A percentile compares a stretch with the other conserved stretches of the same genome.
These are phyloP conservation scores for Hymenoscyphus repandus DNA, from an alignment of 2,329 filamentous ascomycete species.

Conservation along the genomic window DNA sequence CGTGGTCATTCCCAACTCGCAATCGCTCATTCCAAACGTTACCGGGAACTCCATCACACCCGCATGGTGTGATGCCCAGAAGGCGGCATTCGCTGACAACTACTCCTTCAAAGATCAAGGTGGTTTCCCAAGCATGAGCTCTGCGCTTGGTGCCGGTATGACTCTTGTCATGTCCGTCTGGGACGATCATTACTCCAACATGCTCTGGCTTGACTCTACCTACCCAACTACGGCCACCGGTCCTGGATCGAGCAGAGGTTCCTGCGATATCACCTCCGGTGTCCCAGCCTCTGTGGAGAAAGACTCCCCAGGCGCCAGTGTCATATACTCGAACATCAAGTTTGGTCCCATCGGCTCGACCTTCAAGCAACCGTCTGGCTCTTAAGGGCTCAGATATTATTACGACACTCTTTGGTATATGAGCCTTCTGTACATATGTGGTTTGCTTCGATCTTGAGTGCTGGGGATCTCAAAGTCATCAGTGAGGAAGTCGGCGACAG, in stretches of 20 bases:
- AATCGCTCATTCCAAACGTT: conserved; percentile 40
- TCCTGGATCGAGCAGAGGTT: conserved; percentile 48
- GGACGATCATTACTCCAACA: conserved; percentile 54
- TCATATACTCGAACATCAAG: conserved; percentile 34
- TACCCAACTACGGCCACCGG: conserved; percentile 47
- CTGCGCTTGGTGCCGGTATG: conserved; percentile 52
- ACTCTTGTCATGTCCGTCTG: conserved; percentile 59
- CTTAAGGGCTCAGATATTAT: not conserved
- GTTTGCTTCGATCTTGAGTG: too few relatives aligned
- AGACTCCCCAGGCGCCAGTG: conserved; percentile 39
- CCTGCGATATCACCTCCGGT: conserved; percentile 48
- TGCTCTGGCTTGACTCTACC: conserved; percentile 70
- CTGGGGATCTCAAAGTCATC: too few relatives aligned
- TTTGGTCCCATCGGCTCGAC: conserved; percentile 30
- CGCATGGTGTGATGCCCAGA: conserved; percentile 50
- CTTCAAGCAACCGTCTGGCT: conserved; percentile 14
- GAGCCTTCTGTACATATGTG: too few relatives aligned
- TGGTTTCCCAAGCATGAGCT: conserved; percentile 50
- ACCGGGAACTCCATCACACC: conserved; percentile 50
- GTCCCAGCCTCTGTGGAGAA: conserved; percentile 45
- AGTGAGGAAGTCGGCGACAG: too few relatives aligned
- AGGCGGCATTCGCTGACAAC: conserved; percentile 50
- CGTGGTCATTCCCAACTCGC: conserved; percentile 45
- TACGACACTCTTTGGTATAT: too few relatives aligned
- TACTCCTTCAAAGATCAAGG: conserved; percentile 49